Conservation (phyloP, 2,329 filamentous ascomycete genomes). For the Cladophialophora psammophila region DNA sequence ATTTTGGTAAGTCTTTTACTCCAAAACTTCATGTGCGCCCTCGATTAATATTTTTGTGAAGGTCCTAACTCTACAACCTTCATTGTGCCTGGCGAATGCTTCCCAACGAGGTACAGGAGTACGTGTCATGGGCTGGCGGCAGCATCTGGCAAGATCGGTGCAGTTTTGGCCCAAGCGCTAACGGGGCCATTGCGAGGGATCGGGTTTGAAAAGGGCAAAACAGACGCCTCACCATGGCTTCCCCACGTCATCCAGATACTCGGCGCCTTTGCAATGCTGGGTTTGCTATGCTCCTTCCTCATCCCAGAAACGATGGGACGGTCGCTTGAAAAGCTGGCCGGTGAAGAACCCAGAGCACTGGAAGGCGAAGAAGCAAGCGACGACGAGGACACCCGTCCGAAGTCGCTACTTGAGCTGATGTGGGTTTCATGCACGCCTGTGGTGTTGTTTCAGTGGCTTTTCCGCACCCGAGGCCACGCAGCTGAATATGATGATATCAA, state of each 20-base stretch:
- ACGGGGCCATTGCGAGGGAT: conserved; percentile 68
- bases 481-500: background rate
- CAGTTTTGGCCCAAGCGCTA: conserved; percentile 71
- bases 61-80: conserved; percentile 71
- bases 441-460: conserved; percentile 15
- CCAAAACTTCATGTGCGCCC: background rate
- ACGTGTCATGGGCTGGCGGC: conserved; percentile 71
- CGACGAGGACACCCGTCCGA: conserved; percentile 6
- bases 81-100: conserved; percentile 69
- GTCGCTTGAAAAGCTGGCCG: conserved; percentile 74
- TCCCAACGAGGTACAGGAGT: conserved; percentile 68
- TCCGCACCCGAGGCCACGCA: background rate
- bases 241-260: conserved; percentile 68
- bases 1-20: conserved; percentile 55
- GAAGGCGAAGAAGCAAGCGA: conserved; percentile 49
- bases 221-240: conserved; percentile 68
- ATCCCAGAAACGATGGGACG: conserved; percentile 78
- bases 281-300: conserved; percentile 70
- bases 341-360: conserved; percentile 66
- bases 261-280: conserved; percentile 67
- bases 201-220: conserved; percentile 57
- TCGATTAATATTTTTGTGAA: background rate
- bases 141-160: conserved; percentile 71
- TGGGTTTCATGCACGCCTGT: conserved; percentile 26
- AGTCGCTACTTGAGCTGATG: conserved; percentile 1